A percentile compares a stretch with the other conserved stretches of the same genome.
Evolutionary conservation across 768 basidiomycete species (phyloP).

Genomic region (Dioszegia hungarica): DNA sequence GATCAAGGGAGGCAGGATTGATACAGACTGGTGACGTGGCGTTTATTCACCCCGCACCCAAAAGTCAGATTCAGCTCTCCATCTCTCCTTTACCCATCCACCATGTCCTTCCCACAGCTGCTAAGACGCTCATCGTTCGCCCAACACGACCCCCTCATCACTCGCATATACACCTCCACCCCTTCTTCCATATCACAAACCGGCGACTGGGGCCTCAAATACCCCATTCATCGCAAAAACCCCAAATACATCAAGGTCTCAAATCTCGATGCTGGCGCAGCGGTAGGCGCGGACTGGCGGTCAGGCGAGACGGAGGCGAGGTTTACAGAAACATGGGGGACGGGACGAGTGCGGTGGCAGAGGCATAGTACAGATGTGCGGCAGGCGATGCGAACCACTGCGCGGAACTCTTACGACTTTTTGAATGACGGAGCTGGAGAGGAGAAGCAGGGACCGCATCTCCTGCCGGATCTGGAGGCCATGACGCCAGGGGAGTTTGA

Average conservation of each 20-base stretch:
- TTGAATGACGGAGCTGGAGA: neutral
- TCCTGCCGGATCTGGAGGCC: neutral
- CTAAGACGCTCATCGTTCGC: slow-evolving; percentile 40
- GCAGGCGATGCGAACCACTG: too few species aligned
- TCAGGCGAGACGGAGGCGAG: slow-evolving; percentile 43
- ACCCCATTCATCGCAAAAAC: slow-evolving; percentile 23
- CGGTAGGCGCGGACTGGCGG: slow-evolving; percentile 40
- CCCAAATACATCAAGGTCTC: slow-evolving; percentile 41
- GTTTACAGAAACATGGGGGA: slow-evolving; percentile 41
- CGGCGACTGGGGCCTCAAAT: slow-evolving; percentile 46
- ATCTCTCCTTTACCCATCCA: neutral
- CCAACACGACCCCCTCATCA: slow-evolving; percentile 44
- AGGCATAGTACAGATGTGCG: neutral
- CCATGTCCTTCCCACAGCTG: slow-evolving; percentile 44
- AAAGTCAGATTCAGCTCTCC: neutral
- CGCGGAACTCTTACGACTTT: too few species aligned
- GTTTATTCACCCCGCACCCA: too few species aligned
- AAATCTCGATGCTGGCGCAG: slow-evolving; percentile 37
- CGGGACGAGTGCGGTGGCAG: slow-evolving; percentile 35
- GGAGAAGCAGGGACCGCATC: neutral
- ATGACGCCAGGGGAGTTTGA: slow-evolving; percentile 33
- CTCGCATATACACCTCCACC: slow-evolving; percentile 45
- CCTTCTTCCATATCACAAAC: slow-evolving; percentile 30
- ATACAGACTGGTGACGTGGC: too few species aligned
- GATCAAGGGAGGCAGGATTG: neutral